Conservation (phyloP, 2,329 filamentous ascomycete species). For the Xylaria arbuscula region DNA sequence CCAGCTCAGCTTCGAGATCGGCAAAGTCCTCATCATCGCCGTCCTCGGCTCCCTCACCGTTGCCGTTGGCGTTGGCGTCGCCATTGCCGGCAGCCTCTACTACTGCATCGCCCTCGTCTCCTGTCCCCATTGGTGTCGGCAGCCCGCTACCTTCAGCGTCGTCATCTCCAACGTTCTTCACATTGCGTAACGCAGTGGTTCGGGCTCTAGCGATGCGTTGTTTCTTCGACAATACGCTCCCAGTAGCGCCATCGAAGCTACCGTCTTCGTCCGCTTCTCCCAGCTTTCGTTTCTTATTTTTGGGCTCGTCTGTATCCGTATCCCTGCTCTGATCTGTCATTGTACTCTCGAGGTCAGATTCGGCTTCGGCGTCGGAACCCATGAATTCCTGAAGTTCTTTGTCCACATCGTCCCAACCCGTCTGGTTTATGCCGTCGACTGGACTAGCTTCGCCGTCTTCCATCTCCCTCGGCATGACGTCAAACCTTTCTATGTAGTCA, state of each 20-base stretch:
- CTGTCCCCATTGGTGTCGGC: slow-evolving; percentile 53
- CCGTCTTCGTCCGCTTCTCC: slow-evolving; percentile 44
- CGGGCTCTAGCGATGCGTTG: slow-evolving; percentile 55
- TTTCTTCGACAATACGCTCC: slow-evolving; percentile 55
- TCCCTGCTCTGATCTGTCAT: slow-evolving; percentile 47
- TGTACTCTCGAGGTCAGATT: slow-evolving; percentile 57
- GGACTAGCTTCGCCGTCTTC: slow-evolving; percentile 54
- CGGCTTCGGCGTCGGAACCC: slow-evolving; percentile 61
- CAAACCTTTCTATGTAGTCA: slow-evolving; percentile 57
- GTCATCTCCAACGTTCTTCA: slow-evolving; percentile 52
- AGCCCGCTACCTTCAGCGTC: slow-evolving; percentile 49
- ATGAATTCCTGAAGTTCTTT: slow-evolving; percentile 75
- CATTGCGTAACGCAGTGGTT: slow-evolving; percentile 55
- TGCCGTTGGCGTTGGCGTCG: slow-evolving; percentile 27
- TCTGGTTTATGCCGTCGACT: slow-evolving; percentile 48
- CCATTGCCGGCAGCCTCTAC: slow-evolving; percentile 36
- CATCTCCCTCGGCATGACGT: slow-evolving; percentile 62
- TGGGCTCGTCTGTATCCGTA: slow-evolving; percentile 52
- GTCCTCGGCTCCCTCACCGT: slow-evolving; percentile 35
- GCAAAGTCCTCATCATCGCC: slow-evolving; percentile 51
- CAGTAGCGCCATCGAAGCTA: slow-evolving; percentile 29
- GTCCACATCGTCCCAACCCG: slow-evolving; percentile 58
- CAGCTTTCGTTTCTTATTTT: slow-evolving; percentile 46
- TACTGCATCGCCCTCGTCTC: slow-evolving; percentile 57
- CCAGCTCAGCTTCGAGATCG: slow-evolving; percentile 62